A percentile compares a stretch with the other conserved stretches of the same genome.
Conservation (phyloP, 2,329 filamentous ascomycete species). For the Aspergillus sp. region DNA sequence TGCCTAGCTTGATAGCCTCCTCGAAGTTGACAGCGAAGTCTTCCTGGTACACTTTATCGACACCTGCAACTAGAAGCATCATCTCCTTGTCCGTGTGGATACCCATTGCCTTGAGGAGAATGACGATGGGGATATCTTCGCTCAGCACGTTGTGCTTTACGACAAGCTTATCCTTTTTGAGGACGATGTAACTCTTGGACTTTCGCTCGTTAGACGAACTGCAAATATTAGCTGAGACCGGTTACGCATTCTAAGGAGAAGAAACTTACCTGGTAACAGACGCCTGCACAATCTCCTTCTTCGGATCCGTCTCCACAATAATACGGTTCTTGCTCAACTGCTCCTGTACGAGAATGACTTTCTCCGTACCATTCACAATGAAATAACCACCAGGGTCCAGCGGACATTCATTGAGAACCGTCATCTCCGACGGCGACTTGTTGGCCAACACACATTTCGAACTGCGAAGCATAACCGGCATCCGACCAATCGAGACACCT, state of each 20-base stretch:
- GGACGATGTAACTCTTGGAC: conserved; percentile 89
- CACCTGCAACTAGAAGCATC: conserved; percentile 78
- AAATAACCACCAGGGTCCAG: conserved; percentile 97
- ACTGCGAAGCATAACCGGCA: conserved; percentile 96
- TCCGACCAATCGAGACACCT: conserved; percentile 70
- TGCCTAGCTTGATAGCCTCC: conserved; percentile 71
- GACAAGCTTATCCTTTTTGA: conserved; percentile 87
- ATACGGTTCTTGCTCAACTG: conserved; percentile 98
- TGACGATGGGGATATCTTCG: conserved; percentile 90
- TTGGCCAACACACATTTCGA: conserved; percentile 81
- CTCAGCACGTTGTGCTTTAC: conserved; percentile 87
- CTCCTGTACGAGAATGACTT: conserved; percentile 96
- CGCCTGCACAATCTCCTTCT: conserved; percentile 88
- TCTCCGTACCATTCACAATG: conserved; percentile 94
- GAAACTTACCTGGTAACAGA: conserved; percentile 64
- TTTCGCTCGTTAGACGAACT: conserved; percentile 97
- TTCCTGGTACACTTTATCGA: conserved; percentile 83
- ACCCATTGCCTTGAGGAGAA: conserved; percentile 86
- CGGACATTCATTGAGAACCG: conserved; percentile 86
- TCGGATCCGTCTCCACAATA: conserved; percentile 86
- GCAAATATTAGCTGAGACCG: conserved; percentile 9
- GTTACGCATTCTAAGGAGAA: not conserved
- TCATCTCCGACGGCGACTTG: conserved; percentile 82
- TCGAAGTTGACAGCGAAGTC: conserved; percentile 95
- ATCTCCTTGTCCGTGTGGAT: conserved; percentile 94